Base-by-base conservation (phyloP, 176 grass and related monocot species). In the Eragrostis nindensis region DNA sequence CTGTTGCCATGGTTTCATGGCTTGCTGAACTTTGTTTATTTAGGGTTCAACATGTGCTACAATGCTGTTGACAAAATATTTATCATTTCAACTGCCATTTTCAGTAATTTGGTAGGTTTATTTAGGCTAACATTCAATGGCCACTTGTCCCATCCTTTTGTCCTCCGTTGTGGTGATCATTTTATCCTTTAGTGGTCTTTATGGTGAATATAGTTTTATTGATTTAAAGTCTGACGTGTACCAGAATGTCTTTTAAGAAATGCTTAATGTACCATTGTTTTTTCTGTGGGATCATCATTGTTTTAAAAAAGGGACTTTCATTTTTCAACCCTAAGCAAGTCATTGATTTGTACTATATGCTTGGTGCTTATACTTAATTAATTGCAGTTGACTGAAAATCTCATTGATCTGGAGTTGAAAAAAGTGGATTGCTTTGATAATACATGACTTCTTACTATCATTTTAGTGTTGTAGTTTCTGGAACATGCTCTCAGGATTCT, bases 371-470 rank as follows among this genome's bases (percentile, higher is more conserved):
- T 80, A 62, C 54, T 70, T 50, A 44, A 76, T 75, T 53, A 40
- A 25, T 60, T 78, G 24, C 45, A 47, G 54, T 62, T 29, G 40
- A 63, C 41, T 1, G 12, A 62, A 77, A 48, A 21, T 63, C 42
- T 62, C 17, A 64, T 77, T 26, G 21, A 71, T 83, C n/a, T n/a
- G 39, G 40, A 76, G 72, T 19, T 7, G 17, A 17, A n/a, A 79
- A 41, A 50, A 79, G 36, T 83, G 16, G 40, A 79, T 22, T 50
- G 38, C 48, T 66, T 74, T 57, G 48, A 73, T 48, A 70, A 66
- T 41, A 39, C 36, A 73, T 2, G 17, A 49, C 50, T 22, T 45
- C 14, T 80, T 41, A 48, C 1, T 71, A 62, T 14, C 11, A 56
- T 36, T 71, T 17, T 83, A 50, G 24, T 42, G 1, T 49, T 83